phyloP scores from a whole-genome alignment of 371 early-diverging fungal species.

The Mucor mucedo region DNA sequence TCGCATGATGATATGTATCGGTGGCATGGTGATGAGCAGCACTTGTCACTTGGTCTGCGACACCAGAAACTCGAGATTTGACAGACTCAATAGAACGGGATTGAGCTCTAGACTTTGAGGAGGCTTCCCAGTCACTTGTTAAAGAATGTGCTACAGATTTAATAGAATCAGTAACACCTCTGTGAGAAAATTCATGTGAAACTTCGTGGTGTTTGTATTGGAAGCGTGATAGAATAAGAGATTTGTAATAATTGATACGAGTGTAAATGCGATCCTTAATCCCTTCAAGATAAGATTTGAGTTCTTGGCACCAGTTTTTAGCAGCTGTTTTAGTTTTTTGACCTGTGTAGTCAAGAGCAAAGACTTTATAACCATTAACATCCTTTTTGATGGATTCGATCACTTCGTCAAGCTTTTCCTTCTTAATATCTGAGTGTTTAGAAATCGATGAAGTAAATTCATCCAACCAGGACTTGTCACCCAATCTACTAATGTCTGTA shows the following conservation, averaged over 20 bases:
- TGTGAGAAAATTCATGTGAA: neutral
- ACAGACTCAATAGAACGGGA: slow-evolving; percentile 18
- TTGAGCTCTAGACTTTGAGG: slow-evolving; percentile 14
- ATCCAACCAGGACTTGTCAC: slow-evolving; percentile 26
- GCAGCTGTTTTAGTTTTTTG: slow-evolving; percentile 13
- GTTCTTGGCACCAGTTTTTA: slow-evolving; percentile 10
- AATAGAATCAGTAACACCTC: slow-evolving; percentile 11
- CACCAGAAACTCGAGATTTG: slow-evolving; percentile 9
- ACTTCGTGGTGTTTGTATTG: neutral
- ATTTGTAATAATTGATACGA: neutral
- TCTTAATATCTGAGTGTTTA: slow-evolving; percentile 20
- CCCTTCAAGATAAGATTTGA: slow-evolving; percentile 1
- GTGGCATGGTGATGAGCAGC: slow-evolving; percentile 9
- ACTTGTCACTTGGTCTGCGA: slow-evolving; percentile 14
- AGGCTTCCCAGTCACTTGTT: slow-evolving; percentile 16
- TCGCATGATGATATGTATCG: neutral
- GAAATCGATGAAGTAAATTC: slow-evolving; percentile 12
- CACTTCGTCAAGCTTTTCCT: slow-evolving; percentile 21
- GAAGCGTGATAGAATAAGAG: neutral
- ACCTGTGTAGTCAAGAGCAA: slow-evolving; percentile 24
- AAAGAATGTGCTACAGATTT: slow-evolving; percentile 25
- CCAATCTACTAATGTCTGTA: slow-evolving; percentile 22
- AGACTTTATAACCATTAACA: slow-evolving; percentile 22
- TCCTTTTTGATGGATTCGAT: slow-evolving; percentile 25
- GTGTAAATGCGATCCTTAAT: slow-evolving; percentile 3